Percentiles rank a stretch among this genome's conserved stretches.
phyloP scores from a whole-genome alignment of 192 early-diverging fungal species.

The Linderina pennispora region DNA sequence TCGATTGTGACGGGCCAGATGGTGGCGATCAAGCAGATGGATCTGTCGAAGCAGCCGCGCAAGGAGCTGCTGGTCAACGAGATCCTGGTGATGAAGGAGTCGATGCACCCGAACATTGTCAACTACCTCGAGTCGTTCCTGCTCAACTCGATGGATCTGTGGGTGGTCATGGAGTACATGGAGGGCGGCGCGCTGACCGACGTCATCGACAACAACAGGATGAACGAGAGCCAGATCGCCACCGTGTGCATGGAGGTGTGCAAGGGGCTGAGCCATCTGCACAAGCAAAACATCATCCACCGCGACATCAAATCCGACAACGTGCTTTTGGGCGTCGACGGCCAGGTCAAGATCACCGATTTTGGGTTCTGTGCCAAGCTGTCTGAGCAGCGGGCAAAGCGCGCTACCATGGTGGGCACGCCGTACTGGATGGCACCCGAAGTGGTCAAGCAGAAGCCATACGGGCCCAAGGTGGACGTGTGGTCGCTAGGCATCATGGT shows the following conservation, averaged over 20 bases:
- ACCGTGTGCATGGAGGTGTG: constrained; percentile 81
- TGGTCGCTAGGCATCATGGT: constrained; percentile 98
- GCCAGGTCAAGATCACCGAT: constrained; percentile 87
- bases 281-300: constrained; percentile 80
- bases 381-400: constrained; percentile 75
- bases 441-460: constrained; percentile 77
- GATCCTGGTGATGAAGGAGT: constrained; percentile 92
- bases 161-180: constrained; percentile 99
- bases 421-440: constrained; percentile 89
- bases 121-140: constrained; percentile 93
- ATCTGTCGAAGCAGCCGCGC: constrained; percentile 76
- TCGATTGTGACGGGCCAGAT: constrained; percentile 62
- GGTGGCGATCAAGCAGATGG: constrained; percentile 95
- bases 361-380: constrained; percentile 95
- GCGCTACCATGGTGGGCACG: constrained; percentile 85
- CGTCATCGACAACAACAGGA: constrained; percentile 88
- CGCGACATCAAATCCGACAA: constrained; percentile 90
- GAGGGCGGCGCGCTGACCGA: constrained; percentile 97
- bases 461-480: constrained; percentile 73
- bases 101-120: constrained; percentile 91
- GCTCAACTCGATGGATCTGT: constrained; percentile 75
- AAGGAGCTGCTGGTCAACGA: constrained; percentile 91
- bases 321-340: constrained; percentile 71
- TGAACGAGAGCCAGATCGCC: constrained; percentile 94
- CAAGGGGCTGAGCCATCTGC: constrained; percentile 75